phyloP scores from a whole-genome alignment of 768 basidiomycete genomes.

The Termitomyces titanicus region DNA sequence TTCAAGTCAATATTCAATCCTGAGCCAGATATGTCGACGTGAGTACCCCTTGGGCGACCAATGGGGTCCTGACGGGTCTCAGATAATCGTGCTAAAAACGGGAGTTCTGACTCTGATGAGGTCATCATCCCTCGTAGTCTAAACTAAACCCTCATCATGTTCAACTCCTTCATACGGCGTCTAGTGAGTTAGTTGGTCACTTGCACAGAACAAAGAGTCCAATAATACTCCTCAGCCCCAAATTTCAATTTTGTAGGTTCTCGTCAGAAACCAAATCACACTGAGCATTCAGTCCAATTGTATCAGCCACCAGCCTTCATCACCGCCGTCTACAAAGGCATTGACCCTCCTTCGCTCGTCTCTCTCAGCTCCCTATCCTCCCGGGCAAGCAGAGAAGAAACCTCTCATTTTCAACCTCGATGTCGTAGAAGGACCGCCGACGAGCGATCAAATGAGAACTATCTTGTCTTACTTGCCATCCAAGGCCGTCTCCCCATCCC shows the following conservation, averaged over 20 bases:
- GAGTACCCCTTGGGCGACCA: no score
- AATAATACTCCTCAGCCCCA: slow-evolving; percentile 36
- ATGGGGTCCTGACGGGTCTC: no score
- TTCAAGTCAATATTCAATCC: no score
- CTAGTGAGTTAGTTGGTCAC: slow-evolving; percentile 22
- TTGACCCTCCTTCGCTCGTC: slow-evolving; percentile 57
- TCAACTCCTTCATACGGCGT: slow-evolving; percentile 34
- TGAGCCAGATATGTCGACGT: no score
- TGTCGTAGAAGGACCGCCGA: slow-evolving; percentile 66
- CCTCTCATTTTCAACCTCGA: slow-evolving; percentile 72
- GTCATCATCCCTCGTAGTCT: no score
- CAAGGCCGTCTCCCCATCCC: slow-evolving; percentile 32
- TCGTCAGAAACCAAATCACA: neutral
- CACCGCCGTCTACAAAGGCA: slow-evolving; percentile 61
- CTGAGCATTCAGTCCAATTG: neutral
- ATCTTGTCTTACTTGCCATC: slow-evolving; percentile 61
- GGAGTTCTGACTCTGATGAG: no score
- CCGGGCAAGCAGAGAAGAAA: slow-evolving; percentile 34
- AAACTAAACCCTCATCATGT: slow-evolving; percentile 21
- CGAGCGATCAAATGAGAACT: slow-evolving; percentile 60
- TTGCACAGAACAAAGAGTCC: neutral
- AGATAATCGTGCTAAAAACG: no score
- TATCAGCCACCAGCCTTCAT: slow-evolving; percentile 59
- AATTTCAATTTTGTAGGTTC: slow-evolving; percentile 62
- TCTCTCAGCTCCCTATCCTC: slow-evolving; percentile 60